phyloP scores from a whole-genome alignment of 2,329 filamentous ascomycete species.

The Ophiostoma perfectum region DNA sequence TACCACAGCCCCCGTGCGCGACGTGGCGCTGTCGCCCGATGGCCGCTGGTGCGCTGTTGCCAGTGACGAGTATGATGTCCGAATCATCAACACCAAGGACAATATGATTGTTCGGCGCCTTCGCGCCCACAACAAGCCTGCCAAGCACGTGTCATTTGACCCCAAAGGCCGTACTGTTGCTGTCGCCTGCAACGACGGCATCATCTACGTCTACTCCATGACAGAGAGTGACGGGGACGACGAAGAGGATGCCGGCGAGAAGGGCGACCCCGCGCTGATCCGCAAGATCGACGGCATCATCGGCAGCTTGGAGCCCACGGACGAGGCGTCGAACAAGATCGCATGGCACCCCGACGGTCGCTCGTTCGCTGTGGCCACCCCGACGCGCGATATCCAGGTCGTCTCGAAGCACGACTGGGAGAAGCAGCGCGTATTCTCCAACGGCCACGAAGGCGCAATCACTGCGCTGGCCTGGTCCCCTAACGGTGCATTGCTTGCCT shows the following conservation, averaged over 20 bases:
- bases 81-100: slow-evolving; percentile 77
- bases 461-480: slow-evolving; percentile 89
- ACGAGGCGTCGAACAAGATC: slow-evolving; percentile 67
- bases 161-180: slow-evolving; percentile 68
- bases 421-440: slow-evolving; percentile 71
- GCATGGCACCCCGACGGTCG: slow-evolving; percentile 93
- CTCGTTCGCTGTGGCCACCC: slow-evolving; percentile 80
- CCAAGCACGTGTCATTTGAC: slow-evolving; percentile 89
- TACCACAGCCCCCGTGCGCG: slow-evolving; percentile 78
- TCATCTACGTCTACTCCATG: slow-evolving; percentile 84
- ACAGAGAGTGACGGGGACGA: slow-evolving; percentile 54
- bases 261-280: slow-evolving; percentile 60
- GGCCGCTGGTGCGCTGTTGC: slow-evolving; percentile 85
- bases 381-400: slow-evolving; percentile 76
- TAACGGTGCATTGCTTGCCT: slow-evolving; percentile 81
- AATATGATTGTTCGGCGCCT: slow-evolving; percentile 71
- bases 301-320: slow-evolving; percentile 67
- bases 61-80: slow-evolving; percentile 92
- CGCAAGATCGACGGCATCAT: slow-evolving; percentile 84
- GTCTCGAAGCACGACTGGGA: slow-evolving; percentile 89
- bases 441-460: slow-evolving; percentile 76
- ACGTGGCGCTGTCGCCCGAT: slow-evolving; percentile 76
- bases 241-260: not conserved
- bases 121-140: slow-evolving; percentile 75
- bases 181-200: slow-evolving; percentile 81